Evolutionary conservation across 305 asterid species (phyloP).

Genomic region (Fraxinus baroniana): DNA sequence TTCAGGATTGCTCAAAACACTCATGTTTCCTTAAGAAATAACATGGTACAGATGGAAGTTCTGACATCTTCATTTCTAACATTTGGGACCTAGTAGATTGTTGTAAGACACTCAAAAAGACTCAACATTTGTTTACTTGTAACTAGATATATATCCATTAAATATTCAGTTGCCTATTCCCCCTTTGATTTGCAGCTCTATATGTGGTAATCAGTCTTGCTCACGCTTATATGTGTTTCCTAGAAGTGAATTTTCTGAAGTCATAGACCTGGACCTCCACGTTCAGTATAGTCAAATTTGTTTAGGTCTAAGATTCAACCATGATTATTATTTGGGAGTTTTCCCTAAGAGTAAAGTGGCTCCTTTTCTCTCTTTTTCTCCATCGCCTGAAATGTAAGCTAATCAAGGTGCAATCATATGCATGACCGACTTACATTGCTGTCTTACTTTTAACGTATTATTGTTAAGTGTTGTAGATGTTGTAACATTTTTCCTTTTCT

Average conservation of each 20-base stretch:
- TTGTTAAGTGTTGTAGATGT: neutral
- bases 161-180: neutral
- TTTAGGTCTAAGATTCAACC: neutral
- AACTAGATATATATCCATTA: constrained; percentile 1
- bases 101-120: neutral
- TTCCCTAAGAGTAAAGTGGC: neutral
- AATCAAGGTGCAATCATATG: neutral
- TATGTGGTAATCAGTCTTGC: neutral
- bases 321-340: neutral
- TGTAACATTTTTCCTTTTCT: neutral
- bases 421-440: neutral
- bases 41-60: neutral
- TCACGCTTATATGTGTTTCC: neutral
- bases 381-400: neutral
- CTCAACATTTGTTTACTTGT: neutral
- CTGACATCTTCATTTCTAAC: neutral
- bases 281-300: neutral
- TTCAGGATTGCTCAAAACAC: neutral
- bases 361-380: neutral
- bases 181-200: neutral
- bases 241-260: neutral
- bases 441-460: neutral
- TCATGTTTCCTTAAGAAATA: neutral
- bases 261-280: neutral
- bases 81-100: neutral